Conservation (phyloP, 768 basidiomycete genomes). For the Fomitopsis pulvina region DNA sequence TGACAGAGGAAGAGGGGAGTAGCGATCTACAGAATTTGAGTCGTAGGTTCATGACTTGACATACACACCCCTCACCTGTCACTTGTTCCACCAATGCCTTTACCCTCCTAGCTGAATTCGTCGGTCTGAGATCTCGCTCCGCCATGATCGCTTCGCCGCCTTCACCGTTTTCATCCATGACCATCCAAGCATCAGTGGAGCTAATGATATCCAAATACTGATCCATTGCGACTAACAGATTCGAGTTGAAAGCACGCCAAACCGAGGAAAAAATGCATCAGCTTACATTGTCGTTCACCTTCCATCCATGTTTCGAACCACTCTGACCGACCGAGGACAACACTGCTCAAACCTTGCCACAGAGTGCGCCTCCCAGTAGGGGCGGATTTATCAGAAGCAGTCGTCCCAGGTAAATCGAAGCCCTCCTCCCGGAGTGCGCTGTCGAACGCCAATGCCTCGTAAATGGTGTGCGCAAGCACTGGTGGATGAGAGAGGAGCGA, state of each 20-base stretch:
- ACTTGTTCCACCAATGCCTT: conserved; percentile 88
- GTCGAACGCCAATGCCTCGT: conserved; percentile 88
- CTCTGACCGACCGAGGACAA: conserved; percentile 74
- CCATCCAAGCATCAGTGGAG: conserved; percentile 78
- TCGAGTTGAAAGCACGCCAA: no score
- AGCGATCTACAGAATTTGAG: conserved; percentile 58
- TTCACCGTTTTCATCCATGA: conserved; percentile 58
- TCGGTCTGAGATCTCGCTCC: conserved; percentile 50
- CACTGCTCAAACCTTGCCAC: conserved; percentile 77
- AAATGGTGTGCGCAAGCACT: conserved; percentile 90
- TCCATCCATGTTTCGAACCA: conserved; percentile 92
- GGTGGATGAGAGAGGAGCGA: conserved; percentile 70
- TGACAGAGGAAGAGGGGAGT: conserved; percentile 77
- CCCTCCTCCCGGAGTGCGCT: conserved; percentile 67
- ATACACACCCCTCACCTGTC: conserved; percentile 48
- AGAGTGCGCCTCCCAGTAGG: conserved; percentile 21
- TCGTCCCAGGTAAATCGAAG: conserved; percentile 55
- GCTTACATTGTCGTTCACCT: conserved; percentile 84
- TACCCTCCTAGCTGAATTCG: conserved; percentile 77
- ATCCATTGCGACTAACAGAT: conserved; percentile 80
- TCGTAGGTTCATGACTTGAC: background rate
- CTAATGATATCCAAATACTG: conserved; percentile 84
- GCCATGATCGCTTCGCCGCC: conserved; percentile 33
- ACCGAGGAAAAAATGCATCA: no score
- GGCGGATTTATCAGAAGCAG: conserved; percentile 22